Percentiles rank a stretch among this genome's conserved stretches.
Evolutionary conservation across 129 eudicot genomes (phyloP).

Genomic region (Lonicera japonica): DNA sequence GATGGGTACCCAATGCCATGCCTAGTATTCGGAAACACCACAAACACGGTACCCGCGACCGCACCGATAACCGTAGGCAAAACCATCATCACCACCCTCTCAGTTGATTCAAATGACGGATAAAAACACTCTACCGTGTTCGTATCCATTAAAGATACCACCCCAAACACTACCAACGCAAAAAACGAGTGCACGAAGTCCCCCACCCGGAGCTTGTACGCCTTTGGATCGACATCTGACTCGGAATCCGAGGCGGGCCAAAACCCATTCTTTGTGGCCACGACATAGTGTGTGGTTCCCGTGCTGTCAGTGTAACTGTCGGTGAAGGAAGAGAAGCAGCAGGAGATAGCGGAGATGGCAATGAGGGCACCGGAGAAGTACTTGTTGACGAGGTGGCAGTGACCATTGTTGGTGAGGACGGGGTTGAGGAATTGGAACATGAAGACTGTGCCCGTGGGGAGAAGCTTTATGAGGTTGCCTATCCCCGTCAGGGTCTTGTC

Average conservation of each 20-base stretch:
- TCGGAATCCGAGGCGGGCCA: slow-evolving; percentile 34
- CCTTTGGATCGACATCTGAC: slow-evolving; percentile 25
- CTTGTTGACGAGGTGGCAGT: slow-evolving; percentile 47
- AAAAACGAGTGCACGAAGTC: slow-evolving; percentile 62
- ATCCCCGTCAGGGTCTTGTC: slow-evolving; percentile 37
- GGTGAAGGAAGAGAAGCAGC: slow-evolving; percentile 66
- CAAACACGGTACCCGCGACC: slow-evolving; percentile 40
- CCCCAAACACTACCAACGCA: slow-evolving; percentile 41
- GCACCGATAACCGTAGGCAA: slow-evolving; percentile 69
- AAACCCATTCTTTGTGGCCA: slow-evolving; percentile 53
- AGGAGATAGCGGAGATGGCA: slow-evolving; percentile 41
- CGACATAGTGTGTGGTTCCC: slow-evolving; percentile 51
- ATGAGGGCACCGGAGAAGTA: slow-evolving; percentile 40
- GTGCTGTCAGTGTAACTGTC: slow-evolving; percentile 58
- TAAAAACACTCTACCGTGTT: slow-evolving; percentile 57
- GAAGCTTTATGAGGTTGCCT: slow-evolving; percentile 74
- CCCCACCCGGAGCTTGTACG: slow-evolving; percentile 42
- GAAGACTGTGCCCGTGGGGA: slow-evolving; percentile 87
- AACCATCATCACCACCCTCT: slow-evolving; percentile 46
- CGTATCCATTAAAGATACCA: slow-evolving; percentile 50
- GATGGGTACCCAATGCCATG: slow-evolving; percentile 75
- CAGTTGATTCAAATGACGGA: slow-evolving; percentile 42
- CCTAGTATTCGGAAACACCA: slow-evolving; percentile 48
- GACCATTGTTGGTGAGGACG: slow-evolving; percentile 59
- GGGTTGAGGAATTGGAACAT: slow-evolving; percentile 62